phyloP scores from a whole-genome alignment of 768 basidiomycete species.

The Porpolomopsis calyptriformis region DNA sequence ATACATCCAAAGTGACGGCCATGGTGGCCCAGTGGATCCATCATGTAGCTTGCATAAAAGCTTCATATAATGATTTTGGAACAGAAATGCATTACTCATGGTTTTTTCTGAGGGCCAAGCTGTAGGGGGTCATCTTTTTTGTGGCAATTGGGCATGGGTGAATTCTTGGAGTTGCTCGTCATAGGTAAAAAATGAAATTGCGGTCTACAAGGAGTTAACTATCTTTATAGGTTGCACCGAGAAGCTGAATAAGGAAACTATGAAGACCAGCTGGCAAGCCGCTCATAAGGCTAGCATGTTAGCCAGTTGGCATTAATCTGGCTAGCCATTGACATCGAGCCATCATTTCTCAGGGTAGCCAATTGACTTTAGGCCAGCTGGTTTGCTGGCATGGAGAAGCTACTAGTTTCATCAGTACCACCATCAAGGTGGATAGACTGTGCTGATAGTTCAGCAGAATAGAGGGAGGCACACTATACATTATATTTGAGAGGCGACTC shows the following conservation, averaged over 20 bases:
- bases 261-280: too few species aligned
- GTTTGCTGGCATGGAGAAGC: too few species aligned
- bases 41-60: not conserved
- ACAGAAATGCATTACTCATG: not conserved
- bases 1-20: conserved; percentile 15
- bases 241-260: too few species aligned
- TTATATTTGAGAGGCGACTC: too few species aligned
- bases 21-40: conserved; percentile 15
- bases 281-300: too few species aligned
- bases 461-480: not conserved
- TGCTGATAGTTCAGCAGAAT: not conserved
- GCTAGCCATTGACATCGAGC: too few species aligned
- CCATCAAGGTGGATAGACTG: too few species aligned
- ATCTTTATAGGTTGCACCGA: too few species aligned
- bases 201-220: not conserved
- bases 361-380: too few species aligned
- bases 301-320: too few species aligned
- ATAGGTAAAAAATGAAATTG: not conserved
- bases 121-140: conserved; percentile 12
- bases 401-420: too few species aligned
- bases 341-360: too few species aligned
- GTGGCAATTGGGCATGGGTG: not conserved
- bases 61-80: not conserved
- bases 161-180: not conserved
- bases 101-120: conserved; percentile 11